Evolutionary conservation across 345 rosid genomes (phyloP).

Genomic region (Carallia brachiata): DNA sequence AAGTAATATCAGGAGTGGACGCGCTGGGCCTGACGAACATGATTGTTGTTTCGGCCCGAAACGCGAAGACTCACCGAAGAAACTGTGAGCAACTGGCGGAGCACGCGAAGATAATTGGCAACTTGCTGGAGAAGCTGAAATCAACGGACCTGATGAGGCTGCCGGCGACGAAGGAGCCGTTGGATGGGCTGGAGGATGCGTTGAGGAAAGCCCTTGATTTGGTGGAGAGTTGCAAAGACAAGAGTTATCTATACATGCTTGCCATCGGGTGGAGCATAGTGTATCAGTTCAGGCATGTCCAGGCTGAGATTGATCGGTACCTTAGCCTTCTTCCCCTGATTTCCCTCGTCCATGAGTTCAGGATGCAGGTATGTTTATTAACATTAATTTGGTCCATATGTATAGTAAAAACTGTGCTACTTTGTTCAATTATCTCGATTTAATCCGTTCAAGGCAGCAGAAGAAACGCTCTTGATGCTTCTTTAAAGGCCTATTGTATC

Average conservation of each 20-base stretch:
- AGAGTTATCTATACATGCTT: conserved; percentile 37
- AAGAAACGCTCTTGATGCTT: too few species aligned
- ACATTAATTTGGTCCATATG: not conserved
- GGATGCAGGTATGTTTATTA: conserved; percentile 28
- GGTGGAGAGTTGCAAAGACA: conserved; percentile 38
- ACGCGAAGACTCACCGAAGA: conserved; percentile 26
- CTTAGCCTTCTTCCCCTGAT: conserved; percentile 36
- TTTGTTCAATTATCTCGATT: too few species aligned
- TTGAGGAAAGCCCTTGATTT: conserved; percentile 28
- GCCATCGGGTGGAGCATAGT: conserved; percentile 46
- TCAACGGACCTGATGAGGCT: conserved; percentile 28
- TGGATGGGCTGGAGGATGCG: conserved; percentile 40
- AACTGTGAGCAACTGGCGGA: conserved; percentile 42
- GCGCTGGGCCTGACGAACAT: conserved; percentile 26
- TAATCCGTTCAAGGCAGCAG: too few species aligned
- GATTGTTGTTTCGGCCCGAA: conserved; percentile 33
- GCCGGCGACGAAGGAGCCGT: conserved; percentile 36
- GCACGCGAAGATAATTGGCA: conserved; percentile 34
- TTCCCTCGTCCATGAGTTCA: conserved; percentile 37
- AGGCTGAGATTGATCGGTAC: conserved; percentile 39
- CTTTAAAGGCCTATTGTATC: too few species aligned
- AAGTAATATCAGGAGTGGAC: conserved; percentile 22
- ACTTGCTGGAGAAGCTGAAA: conserved; percentile 38
- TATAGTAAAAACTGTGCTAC: too few species aligned
- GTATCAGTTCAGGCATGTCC: conserved; percentile 36